phyloP scores from a whole-genome alignment of 805 yeast species.

The Cyberlindnera galapagoensis region DNA sequence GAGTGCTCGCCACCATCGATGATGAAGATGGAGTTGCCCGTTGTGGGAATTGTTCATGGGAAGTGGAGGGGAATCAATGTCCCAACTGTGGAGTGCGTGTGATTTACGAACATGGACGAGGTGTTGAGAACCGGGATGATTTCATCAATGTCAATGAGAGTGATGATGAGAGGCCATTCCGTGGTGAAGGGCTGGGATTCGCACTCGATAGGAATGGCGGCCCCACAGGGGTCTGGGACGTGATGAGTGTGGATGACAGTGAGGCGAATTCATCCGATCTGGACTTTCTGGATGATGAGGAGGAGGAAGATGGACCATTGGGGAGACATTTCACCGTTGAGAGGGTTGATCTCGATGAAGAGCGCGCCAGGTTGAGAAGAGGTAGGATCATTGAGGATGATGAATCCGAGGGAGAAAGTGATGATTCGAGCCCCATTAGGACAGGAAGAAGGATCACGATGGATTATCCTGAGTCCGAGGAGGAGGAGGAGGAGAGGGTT shows the following conservation, averaged over 20 bases:
- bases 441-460: not conserved
- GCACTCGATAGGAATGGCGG: conserved; percentile 1
- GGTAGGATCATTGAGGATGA: not conserved
- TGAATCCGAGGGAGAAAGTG: too few relatives aligned
- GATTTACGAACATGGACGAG: too few relatives aligned
- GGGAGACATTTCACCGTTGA: too few relatives aligned
- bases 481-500: not conserved
- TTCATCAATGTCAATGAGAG: not conserved
- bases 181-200: not conserved
- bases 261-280: not conserved
- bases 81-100: conserved; percentile 60
- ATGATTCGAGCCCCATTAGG: too few relatives aligned
- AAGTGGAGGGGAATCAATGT: conserved; percentile 60
- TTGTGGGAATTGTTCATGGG: conserved; percentile 78
- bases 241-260: too few relatives aligned
- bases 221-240: not conserved
- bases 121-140: conserved; percentile 13
- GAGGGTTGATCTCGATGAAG: not conserved
- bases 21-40: conserved; percentile 66
- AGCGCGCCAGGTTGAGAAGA: not conserved
- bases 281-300: not conserved
- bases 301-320: not conserved
- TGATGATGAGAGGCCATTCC: not conserved
- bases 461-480: not conserved
- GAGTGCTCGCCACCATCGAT: conserved; percentile 49